Evolutionary conservation across 2,329 filamentous ascomycete species (phyloP).

Genomic region (Salinomyces thailandicus): DNA sequence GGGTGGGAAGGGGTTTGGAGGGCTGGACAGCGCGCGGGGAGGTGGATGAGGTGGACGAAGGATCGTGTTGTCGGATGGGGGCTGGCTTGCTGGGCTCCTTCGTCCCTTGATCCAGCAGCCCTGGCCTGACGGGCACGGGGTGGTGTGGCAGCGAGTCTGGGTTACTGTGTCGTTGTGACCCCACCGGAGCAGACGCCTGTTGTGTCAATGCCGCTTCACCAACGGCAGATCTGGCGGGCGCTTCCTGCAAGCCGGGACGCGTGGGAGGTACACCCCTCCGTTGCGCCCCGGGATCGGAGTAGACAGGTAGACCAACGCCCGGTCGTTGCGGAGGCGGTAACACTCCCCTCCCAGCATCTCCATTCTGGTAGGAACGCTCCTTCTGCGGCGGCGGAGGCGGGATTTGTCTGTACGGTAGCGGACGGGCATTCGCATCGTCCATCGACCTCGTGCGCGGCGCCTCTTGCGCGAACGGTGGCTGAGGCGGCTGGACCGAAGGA

Average conservation of each 20-base stretch:
- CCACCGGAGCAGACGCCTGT: conserved; percentile 15
- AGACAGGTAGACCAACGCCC: conserved; percentile 6
- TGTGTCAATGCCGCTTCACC: conserved; percentile 18
- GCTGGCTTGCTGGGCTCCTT: conserved; percentile 35
- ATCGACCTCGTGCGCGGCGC: conserved; percentile 15
- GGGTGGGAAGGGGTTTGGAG: conserved; percentile 5
- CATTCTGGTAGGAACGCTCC: conserved; percentile 9
- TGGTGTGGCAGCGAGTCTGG: conserved; percentile 48
- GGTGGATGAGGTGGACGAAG: conserved; percentile 14
- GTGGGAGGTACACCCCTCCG: conserved; percentile 15
- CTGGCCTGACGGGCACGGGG: conserved; percentile 45
- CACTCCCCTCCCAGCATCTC: conserved; percentile 7
- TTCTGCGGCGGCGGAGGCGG: conserved; percentile 12
- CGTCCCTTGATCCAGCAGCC: conserved; percentile 32
- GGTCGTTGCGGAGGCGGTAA: conserved; percentile 5
- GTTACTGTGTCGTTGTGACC: conserved; percentile 25
- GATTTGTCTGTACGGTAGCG: conserved; percentile 17
- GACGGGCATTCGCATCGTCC: conserved; percentile 16
- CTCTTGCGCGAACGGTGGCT: conserved; percentile 16
- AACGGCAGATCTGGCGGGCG: conserved; percentile 20
- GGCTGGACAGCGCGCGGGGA: neutral
- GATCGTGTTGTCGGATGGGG: conserved; percentile 44
- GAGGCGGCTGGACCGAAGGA: conserved; percentile 14
- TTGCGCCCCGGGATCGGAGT: conserved; percentile 18
- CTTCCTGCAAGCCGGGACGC: conserved; percentile 11